Evolutionary conservation across 2,329 filamentous ascomycete genomes (phyloP).

Genomic region (Stagonosporopsis chrysanthemi): DNA sequence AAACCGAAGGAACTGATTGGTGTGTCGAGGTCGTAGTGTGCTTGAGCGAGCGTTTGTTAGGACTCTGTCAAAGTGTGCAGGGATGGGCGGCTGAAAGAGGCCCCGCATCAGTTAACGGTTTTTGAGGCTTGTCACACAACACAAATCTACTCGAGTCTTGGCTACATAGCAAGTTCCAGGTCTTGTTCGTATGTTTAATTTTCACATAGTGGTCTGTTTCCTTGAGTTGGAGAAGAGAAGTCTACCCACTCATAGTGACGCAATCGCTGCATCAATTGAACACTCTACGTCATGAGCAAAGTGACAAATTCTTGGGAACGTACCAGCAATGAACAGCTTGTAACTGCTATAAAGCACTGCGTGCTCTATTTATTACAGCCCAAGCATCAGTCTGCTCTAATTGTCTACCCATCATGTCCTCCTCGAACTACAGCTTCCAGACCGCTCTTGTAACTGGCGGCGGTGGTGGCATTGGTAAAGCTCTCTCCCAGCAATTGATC

Average conservation of each 20-base stretch:
- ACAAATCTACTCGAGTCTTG: background rate
- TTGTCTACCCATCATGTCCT: slow-evolving; percentile 18
- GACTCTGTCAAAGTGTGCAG: slow-evolving; percentile 22
- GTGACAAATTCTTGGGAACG: slow-evolving; percentile 8
- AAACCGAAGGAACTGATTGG: slow-evolving; percentile 22
- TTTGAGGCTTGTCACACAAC: background rate
- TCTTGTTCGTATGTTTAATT: no score
- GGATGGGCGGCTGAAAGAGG: background rate
- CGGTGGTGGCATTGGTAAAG: slow-evolving; percentile 61
- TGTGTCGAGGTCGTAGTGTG: slow-evolving; percentile 1
- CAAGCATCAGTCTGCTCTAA: no score
- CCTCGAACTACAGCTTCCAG: slow-evolving; percentile 46
- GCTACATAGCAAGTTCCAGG: background rate
- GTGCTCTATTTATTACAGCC: no score
- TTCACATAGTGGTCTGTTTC: background rate
- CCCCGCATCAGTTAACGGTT: background rate
- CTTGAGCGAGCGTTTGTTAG: slow-evolving; percentile 19
- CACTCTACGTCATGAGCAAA: slow-evolving; percentile 5
- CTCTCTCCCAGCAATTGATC: slow-evolving; percentile 57
- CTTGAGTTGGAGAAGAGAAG: background rate
- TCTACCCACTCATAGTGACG: slow-evolving; percentile 1
- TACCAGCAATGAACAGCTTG: no score
- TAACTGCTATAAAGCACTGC: no score
- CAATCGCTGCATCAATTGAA: background rate
- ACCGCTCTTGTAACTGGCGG: slow-evolving; percentile 57